Conservation (phyloP, 2,329 filamentous ascomycete genomes). For the Fusarium kyushuense region DNA sequence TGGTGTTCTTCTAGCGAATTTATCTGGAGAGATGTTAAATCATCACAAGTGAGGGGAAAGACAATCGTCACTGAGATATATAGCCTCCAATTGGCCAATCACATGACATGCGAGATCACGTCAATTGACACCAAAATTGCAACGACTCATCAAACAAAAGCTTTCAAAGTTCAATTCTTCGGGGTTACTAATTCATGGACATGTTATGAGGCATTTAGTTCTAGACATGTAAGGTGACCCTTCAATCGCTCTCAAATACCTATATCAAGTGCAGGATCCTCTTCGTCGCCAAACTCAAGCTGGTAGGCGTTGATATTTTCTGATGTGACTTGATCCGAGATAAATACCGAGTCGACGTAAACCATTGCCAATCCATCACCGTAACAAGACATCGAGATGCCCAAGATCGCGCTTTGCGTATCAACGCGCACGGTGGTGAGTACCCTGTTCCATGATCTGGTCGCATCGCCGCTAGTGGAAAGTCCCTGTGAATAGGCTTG, state of each 20-base stretch:
- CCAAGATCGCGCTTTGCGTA: neutral
- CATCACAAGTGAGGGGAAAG: neutral
- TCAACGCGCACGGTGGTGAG: constrained; percentile 10
- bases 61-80: too few relatives aligned
- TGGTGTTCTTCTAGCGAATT: rapidly evolving
- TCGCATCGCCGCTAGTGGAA: neutral
- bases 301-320: constrained; percentile 17
- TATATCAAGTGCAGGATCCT: too few relatives aligned
- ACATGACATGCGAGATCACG: neutral
- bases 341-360: constrained; percentile 23
- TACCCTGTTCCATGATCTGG: constrained; percentile 10
- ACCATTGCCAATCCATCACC: neutral
- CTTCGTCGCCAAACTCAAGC: constrained; percentile 14
- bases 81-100: neutral
- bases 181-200: neutral
- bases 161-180: neutral
- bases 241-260: too few relatives aligned
- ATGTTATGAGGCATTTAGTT: too few relatives aligned
- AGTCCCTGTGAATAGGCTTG: constrained; percentile 8
- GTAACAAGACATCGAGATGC: constrained; percentile 14
- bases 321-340: constrained; percentile 25
- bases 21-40: too few relatives aligned
- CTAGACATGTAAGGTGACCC: too few relatives aligned
- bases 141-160: neutral
- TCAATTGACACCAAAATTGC: neutral